phyloP scores from a whole-genome alignment of 768 basidiomycete species.

The Albatrellus ellisii region DNA sequence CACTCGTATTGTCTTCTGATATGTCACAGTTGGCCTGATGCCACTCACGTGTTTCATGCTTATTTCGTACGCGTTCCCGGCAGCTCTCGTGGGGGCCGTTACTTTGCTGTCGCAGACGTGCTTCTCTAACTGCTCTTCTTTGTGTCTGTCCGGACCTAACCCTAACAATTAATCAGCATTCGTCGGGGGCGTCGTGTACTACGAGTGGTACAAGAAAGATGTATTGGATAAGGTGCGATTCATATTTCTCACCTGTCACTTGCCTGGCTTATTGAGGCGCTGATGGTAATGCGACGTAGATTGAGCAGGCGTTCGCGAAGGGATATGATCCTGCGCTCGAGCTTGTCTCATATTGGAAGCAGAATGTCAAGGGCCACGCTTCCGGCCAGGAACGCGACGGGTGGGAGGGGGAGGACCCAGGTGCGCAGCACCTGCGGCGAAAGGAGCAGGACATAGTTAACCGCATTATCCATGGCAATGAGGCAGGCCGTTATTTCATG shows the following conservation, averaged over 20 bases:
- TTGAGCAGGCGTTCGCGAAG: slow-evolving; percentile 61
- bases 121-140: no score
- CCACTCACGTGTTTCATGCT: no score
- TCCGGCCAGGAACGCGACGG: slow-evolving; percentile 19
- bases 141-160: no score
- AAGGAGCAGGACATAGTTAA: slow-evolving; percentile 69
- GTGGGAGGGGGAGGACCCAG: slow-evolving; percentile 27
- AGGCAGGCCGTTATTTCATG: slow-evolving; percentile 63
- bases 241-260: slow-evolving; percentile 7
- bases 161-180: no score
- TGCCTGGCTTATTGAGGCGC: no score
- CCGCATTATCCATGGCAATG: slow-evolving; percentile 61
- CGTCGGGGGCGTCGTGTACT: slow-evolving; percentile 55
- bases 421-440: slow-evolving; percentile 53
- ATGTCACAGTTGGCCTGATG: no score
- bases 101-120: neutral
- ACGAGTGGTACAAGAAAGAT: slow-evolving; percentile 69
- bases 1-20: no score
- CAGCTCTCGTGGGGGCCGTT: no score
- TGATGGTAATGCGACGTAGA: slow-evolving; percentile 25
- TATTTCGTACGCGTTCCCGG: no score
- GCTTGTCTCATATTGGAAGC: slow-evolving; percentile 36
- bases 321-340: slow-evolving; percentile 81
- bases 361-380: no score
- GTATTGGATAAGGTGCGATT: slow-evolving; percentile 59